Base-by-base conservation (phyloP, 2,329 filamentous ascomycete species). In the Sordariomycetes sp. region DNA sequence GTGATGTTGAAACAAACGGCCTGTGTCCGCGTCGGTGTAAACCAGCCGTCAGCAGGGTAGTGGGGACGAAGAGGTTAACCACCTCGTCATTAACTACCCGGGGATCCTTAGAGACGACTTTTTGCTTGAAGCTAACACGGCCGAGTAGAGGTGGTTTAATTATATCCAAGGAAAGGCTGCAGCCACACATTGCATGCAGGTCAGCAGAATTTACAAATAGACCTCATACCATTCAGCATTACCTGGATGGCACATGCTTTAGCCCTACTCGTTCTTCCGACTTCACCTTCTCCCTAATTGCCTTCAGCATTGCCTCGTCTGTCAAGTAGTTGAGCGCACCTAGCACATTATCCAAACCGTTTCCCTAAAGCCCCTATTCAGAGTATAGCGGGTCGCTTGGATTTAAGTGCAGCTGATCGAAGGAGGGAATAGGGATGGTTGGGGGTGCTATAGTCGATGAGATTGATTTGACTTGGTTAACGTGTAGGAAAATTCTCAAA, bases 61-160 rank as follows among this genome's bases (percentile, higher is more conserved):
- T 12, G 45, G n/a, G 20, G n/a, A 42, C 12, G 7, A 20, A 24
- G 32, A 24, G 17, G 28, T 58, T 55, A 55, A 62, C 59, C 3
- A 62, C 53, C 25, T 62, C 61, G 39, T 62, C 61, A 51, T 62
- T 62, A 8, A 63, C 56, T 6, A 59, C 57, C 5, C 56, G 51
- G 5, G 61, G 61, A 28, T 56, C 45, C 42, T 61, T 61, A 52
- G 60, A 48, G 42, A 61, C 56, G 22, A 62, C 52, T 34, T 60
- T 59, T n/a, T 62, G 61, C 34, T 60, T 52, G 36, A 62, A 62
- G 4, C 57, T 56, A 22, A 52, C 59, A 1, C 60, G 48, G 2
- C 60, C 60, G 3, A 62, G 59, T 13, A 62, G 36, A 7, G 60
- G 59, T 2, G 60, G 60, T 32, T 60, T 34, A 42, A 62, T 58